Percentiles rank a stretch among this genome's conserved stretches.
Conservation (phyloP, 805 yeast genomes). For the Starmerella roubikii region DNA sequence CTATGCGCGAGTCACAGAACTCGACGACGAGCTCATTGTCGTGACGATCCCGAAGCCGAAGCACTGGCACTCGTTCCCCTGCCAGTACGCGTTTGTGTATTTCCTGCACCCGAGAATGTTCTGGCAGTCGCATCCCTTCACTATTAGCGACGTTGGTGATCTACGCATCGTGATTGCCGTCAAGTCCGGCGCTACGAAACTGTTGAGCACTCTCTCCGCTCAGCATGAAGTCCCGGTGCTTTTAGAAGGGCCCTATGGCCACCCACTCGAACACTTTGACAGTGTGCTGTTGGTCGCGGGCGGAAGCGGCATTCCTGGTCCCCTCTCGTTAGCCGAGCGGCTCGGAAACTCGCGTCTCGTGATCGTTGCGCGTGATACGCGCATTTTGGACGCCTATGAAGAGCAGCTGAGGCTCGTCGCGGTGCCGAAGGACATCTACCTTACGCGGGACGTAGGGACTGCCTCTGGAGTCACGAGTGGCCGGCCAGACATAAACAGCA, state of each 20-base stretch:
- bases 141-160: conserved; percentile 23
- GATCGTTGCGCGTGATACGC: conserved; percentile 3
- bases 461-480: background rate
- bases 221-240: conserved; percentile 1
- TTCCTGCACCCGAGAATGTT: conserved; percentile 35
- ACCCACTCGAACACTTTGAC: background rate
- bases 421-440: conserved; percentile 2
- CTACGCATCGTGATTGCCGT: conserved; percentile 8
- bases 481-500: conserved; percentile 10
- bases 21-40: background rate
- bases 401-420: background rate
- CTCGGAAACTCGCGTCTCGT: background rate
- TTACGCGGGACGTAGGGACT: conserved; percentile 1
- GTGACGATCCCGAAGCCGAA: conserved; percentile 6
- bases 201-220: background rate
- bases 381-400: conserved; percentile 4
- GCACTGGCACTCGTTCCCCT: conserved; percentile 7
- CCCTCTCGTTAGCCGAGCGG: conserved; percentile 4
- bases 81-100: conserved; percentile 14
- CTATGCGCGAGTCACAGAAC: background rate
- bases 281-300: conserved; percentile 6
- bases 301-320: conserved; percentile 15
- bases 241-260: conserved; percentile 14
- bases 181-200: conserved; percentile 10
- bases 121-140: conserved; percentile 69